phyloP scores from a whole-genome alignment of 768 basidiomycete genomes.

The Kwoniella mangroviensis region DNA sequence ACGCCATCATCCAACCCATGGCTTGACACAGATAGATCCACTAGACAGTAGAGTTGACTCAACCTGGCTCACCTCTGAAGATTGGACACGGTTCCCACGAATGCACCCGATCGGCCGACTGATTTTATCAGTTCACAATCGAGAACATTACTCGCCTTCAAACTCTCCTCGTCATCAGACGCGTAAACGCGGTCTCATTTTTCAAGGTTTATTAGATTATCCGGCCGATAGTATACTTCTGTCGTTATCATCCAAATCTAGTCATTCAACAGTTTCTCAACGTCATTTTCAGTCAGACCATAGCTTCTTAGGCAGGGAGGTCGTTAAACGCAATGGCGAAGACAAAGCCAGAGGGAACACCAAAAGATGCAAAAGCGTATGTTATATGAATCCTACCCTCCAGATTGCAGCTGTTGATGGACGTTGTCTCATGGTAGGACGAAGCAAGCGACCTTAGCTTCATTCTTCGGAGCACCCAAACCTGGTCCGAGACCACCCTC shows the following conservation, averaged over 20 bases:
- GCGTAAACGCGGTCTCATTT: background rate
- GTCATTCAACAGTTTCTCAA: background rate
- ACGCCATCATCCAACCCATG: background rate
- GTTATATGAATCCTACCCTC: background rate
- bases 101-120: conserved; percentile 5
- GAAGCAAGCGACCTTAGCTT: conserved; percentile 56
- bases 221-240: conserved; percentile 1
- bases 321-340: conserved; percentile 23
- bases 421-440: conserved; percentile 11
- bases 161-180: background rate
- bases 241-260: background rate
- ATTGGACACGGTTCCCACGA: background rate
- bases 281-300: background rate
- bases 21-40: background rate
- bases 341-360: conserved; percentile 22
- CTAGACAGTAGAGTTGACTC: background rate
- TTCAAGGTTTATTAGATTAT: conserved; percentile 9
- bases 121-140: background rate
- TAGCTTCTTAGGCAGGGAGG: no score
- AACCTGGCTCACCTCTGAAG: background rate
- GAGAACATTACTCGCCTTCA: conserved; percentile 12
- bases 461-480: conserved; percentile 55
- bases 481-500: conserved; percentile 37
- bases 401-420: background rate
- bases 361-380: conserved; percentile 40